These are phyloP conservation scores for Tolypocladium tropicale DNA, from an alignment of 2,329 filamentous ascomycete genomes.

Conservation along the genomic window DNA sequence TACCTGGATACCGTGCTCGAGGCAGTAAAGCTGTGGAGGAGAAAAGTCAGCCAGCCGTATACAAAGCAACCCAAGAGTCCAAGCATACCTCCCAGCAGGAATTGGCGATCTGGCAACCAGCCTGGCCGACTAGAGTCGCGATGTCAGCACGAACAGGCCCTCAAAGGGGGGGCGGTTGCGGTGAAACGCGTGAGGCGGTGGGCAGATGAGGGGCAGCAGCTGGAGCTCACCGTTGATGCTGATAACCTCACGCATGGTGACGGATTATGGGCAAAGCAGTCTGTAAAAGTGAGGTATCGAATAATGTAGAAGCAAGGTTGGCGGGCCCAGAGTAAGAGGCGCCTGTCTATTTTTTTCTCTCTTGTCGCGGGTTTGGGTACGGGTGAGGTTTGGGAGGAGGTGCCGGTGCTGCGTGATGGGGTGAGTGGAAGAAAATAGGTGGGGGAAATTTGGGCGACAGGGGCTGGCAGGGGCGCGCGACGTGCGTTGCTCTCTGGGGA, in stretches of 20 bases:
- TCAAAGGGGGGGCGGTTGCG: not conserved
- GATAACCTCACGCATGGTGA: constrained; percentile 97
- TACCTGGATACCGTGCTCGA: constrained; percentile 99
- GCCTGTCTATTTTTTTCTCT: constrained; percentile 7
- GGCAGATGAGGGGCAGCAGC: constrained; percentile 25
- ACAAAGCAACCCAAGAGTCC: not conserved
- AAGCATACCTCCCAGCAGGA: constrained; percentile 98
- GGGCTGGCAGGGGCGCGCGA: constrained; percentile 14
- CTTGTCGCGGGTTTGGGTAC: constrained; percentile 7
- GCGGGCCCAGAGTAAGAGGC: constrained; percentile 13
- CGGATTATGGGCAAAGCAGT: constrained; percentile 14
- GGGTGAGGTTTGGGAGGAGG: constrained; percentile 14
- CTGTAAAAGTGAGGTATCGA: constrained; percentile 7
- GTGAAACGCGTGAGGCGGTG: constrained; percentile 12
- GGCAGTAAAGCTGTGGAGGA: constrained; percentile 82
- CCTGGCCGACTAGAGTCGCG: constrained; percentile 78
- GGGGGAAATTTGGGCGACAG: constrained; percentile 35
- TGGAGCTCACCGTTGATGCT: constrained; percentile 83
- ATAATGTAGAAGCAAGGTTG: constrained; percentile 12
- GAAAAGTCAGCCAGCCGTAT: constrained; percentile 12
- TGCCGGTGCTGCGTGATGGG: constrained; percentile 12
- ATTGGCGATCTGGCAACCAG: constrained; percentile 99
- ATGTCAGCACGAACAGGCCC: constrained; percentile 36
- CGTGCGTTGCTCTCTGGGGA: constrained; percentile 18
- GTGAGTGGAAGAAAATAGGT: constrained; percentile 29